phyloP scores from a whole-genome alignment of 2,329 filamentous ascomycete genomes.

The Microdochium nivale region DNA sequence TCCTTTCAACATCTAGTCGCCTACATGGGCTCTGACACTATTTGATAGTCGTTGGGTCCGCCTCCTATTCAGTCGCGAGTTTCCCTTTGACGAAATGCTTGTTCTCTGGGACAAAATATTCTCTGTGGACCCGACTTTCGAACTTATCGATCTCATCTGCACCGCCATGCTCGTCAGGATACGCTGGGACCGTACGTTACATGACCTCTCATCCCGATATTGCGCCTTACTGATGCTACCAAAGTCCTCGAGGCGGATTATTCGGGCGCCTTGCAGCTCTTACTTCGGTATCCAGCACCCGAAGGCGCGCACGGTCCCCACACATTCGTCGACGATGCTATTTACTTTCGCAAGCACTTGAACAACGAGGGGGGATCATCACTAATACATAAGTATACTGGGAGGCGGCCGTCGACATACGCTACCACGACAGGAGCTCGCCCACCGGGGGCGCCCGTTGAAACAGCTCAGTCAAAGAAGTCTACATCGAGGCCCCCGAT shows the following conservation, averaged over 20 bases:
- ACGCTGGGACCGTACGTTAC: slow-evolving; percentile 69
- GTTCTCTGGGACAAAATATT: slow-evolving; percentile 88
- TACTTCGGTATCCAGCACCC: slow-evolving; percentile 76
- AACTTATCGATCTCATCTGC: slow-evolving; percentile 84
- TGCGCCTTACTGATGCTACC: slow-evolving; percentile 1
- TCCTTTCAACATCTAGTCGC: neutral
- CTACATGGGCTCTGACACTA: slow-evolving; percentile 3
- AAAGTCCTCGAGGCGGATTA: slow-evolving; percentile 81
- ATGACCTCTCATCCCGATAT: neutral
- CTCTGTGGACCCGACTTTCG: slow-evolving; percentile 70
- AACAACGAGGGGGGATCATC: slow-evolving; percentile 51
- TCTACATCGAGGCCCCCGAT: slow-evolving; percentile 35
- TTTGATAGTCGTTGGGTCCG: slow-evolving; percentile 75
- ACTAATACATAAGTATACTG: slow-evolving; percentile 65
- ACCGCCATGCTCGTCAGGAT: slow-evolving; percentile 89
- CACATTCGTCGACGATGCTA: slow-evolving; percentile 78
- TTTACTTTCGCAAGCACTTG: slow-evolving; percentile 63
- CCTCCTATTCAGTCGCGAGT: slow-evolving; percentile 86
- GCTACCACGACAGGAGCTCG: slow-evolving; percentile 9
- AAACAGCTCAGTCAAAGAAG: slow-evolving; percentile 31
- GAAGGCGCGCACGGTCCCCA: slow-evolving; percentile 55
- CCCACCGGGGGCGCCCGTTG: slow-evolving; percentile 23
- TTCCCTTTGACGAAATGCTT: slow-evolving; percentile 77
- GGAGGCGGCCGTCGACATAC: slow-evolving; percentile 33
- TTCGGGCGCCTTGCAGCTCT: slow-evolving; percentile 69